These are phyloP conservation scores for Arabidopsis hybrid DNA, from an alignment of 441 rosid species.

Conservation along the genomic window DNA sequence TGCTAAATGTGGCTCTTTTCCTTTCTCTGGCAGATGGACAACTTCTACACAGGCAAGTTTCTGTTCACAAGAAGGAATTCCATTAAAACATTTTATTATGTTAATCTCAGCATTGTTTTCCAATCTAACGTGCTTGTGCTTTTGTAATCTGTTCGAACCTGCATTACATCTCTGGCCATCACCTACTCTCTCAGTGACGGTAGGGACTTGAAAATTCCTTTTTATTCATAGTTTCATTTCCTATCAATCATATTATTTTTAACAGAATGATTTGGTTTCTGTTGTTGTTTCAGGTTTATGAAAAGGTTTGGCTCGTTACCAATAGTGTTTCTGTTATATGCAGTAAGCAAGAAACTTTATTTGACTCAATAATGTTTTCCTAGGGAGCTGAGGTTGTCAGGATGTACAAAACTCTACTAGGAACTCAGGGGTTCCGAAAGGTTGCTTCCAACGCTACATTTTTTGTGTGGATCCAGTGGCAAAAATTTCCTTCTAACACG, in stretches of 20 bases:
- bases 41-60: conserved; percentile 94
- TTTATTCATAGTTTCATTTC: conserved; percentile 28
- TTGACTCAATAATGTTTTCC: conserved; percentile 35
- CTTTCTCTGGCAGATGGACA: conserved; percentile 83
- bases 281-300: conserved; percentile 77
- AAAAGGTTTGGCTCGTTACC: conserved; percentile 70
- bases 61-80: conserved; percentile 28
- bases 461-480: conserved; percentile 8
- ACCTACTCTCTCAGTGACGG: conserved; percentile 74
- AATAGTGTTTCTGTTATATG: conserved; percentile 13
- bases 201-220: conserved; percentile 46
- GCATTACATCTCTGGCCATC: conserved; percentile 39
- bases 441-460: conserved; percentile 49
- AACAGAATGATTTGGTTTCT: conserved; percentile 29
- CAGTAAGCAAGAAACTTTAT: conserved; percentile 14
- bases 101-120: conserved; percentile 25
- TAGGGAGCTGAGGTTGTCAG: conserved; percentile 99
- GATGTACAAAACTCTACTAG: conserved; percentile 98
- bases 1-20: conserved; percentile 40
- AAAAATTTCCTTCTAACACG: conserved; percentile 6
- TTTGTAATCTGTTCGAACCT: conserved; percentile 41
- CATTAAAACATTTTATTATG: conserved; percentile 3
- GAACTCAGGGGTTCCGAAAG: conserved; percentile 91
- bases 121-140: conserved; percentile 41
- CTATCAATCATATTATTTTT: conserved; percentile 22